Percentiles rank a stretch among this genome's conserved stretches.
Evolutionary conservation across 495 filamentous ascomycete species (phyloP).

Genomic region (Lasiosphaeria ovina): DNA sequence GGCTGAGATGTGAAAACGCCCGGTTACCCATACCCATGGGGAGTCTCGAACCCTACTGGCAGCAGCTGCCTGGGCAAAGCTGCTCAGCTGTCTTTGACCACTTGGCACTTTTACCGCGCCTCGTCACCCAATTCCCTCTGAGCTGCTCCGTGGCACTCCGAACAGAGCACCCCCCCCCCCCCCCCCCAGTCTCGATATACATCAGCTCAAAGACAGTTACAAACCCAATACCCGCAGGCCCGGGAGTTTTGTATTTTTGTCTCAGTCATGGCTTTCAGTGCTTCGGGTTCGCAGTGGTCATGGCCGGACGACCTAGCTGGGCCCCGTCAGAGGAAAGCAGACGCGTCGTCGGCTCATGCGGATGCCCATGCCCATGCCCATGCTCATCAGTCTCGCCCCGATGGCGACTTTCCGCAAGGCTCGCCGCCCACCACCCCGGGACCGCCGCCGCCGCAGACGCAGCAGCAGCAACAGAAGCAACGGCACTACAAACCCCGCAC

Average conservation of each 20-base stretch:
- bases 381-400: background rate
- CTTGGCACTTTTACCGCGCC: background rate
- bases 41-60: background rate
- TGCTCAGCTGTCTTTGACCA: background rate
- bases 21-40: background rate
- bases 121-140: background rate
- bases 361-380: background rate
- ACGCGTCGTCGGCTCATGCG: background rate
- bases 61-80: background rate
- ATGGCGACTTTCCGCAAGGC: background rate
- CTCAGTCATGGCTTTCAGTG: background rate
- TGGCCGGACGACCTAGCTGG: slow-evolving; percentile 18
- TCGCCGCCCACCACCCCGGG: slow-evolving; percentile 1
- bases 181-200: background rate
- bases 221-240: too few species aligned
- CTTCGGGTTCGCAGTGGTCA: slow-evolving; percentile 12
- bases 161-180: background rate
- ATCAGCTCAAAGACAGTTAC: background rate
- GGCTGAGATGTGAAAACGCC: background rate
- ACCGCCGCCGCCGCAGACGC: slow-evolving; percentile 13
- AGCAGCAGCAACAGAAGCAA: slow-evolving; percentile 29
- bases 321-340: background rate
- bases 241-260: background rate
- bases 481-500: slow-evolving; percentile 65
- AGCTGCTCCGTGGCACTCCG: background rate